Base-by-base conservation (phyloP, 805 yeast species). In the Hanseniaspora taiwanica region DNA sequence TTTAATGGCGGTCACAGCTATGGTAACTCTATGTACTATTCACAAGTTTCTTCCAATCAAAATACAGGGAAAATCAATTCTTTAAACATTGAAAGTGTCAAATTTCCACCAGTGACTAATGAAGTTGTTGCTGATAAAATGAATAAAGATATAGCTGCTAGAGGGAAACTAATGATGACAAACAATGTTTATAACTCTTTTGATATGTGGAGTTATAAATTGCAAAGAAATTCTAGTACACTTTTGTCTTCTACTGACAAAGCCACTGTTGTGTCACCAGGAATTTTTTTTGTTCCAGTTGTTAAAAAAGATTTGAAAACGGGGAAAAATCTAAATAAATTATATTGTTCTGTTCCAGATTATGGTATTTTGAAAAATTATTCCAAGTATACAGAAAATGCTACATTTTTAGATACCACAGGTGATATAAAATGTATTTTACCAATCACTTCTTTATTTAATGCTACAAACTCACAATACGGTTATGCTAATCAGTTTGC, bases 401-500 rank as follows among this genome's bases (percentile, higher is more conserved):
- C 91, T 3, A 84, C 86, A 40, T 74, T 78, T 50, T 59, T 82
- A 37, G 79, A 74, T 36, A 65, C 73, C 12, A 72, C 71, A 29
- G 76, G 77, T 12, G 61, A 62, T 25, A 76, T 87, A 20, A 86
- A 78, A 51, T 83, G 81, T 37, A 77, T 87, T 46, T 34, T 33
- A 18, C 82, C 80, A 45, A 53, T 83, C 35, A 72, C 89, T 0
- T 76, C 82, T 13, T 63, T 77, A 2, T 79, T 79, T 67, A 72
- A 74, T 52, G 84, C 93, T 1, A 71, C 89, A 0, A 62, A 72
- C 34, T 74, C 74, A 35, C 94, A 94, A 17, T 74, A 68, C 49
- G 95, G 96, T 2, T 84, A 78, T 54, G 83, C 85, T 8, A 87
- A 89, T 55, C 77, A 77, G 44, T 76, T 83, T 58, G 94, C 96